These are phyloP conservation scores for Rhizoclosmatium sp. DNA, from an alignment of 192 early-diverging fungal species.

Conservation along the genomic window DNA sequence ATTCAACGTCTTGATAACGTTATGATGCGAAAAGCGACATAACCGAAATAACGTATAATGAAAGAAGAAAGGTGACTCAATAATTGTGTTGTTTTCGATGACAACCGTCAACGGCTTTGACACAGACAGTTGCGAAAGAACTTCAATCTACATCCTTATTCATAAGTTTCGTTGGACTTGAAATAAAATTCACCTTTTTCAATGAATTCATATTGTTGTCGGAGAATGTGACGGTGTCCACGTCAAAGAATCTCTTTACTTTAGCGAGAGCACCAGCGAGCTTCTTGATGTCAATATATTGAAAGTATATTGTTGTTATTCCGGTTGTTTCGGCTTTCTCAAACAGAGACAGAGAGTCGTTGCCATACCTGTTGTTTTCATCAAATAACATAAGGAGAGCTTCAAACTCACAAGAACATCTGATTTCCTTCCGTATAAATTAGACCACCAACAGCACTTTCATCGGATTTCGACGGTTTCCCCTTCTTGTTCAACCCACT, in stretches of 20 bases:
- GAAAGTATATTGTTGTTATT: slow-evolving; percentile 31
- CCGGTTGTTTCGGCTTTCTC: slow-evolving; percentile 38
- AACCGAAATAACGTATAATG: slow-evolving; percentile 45
- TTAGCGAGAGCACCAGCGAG: slow-evolving; percentile 22
- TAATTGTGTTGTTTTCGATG: slow-evolving; percentile 42
- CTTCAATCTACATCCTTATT: slow-evolving; percentile 35
- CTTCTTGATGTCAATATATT: slow-evolving; percentile 35
- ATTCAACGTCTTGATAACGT: slow-evolving; percentile 35
- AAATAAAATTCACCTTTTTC: slow-evolving; percentile 35
- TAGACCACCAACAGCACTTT: slow-evolving; percentile 13
- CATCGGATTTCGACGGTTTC: background rate
- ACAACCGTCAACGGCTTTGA: slow-evolving; percentile 34
- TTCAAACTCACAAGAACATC: slow-evolving; percentile 3
- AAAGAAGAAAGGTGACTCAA: slow-evolving; percentile 35
- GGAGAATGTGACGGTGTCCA: slow-evolving; percentile 36
- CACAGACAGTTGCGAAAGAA: slow-evolving; percentile 18
- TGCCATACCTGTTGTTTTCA: slow-evolving; percentile 38
- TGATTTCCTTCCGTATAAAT: slow-evolving; percentile 17
- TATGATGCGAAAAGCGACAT: slow-evolving; percentile 33
- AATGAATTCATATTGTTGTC: slow-evolving; percentile 44
- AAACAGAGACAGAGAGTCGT: slow-evolving; percentile 31
- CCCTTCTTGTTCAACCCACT: background rate
- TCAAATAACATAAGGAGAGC: background rate
- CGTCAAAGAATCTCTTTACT: slow-evolving; percentile 32
- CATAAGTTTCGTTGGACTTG: background rate